Base-by-base conservation (phyloP, 352 stramenopile species). In the Salisapilia sapeloensis region DNA sequence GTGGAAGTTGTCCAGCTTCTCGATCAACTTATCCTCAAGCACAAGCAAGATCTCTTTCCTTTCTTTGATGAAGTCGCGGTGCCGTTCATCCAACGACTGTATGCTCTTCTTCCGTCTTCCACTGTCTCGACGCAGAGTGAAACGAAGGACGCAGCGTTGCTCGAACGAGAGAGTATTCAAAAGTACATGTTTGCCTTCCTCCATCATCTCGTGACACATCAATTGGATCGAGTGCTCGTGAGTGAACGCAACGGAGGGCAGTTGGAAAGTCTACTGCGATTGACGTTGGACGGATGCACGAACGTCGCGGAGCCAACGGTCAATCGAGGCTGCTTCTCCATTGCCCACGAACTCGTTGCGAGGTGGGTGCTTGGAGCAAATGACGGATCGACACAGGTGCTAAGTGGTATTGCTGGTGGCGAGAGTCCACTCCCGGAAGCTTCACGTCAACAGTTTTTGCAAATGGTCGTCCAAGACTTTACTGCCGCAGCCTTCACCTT, bases 1-100 rank as follows among this genome's bases (percentile, higher is more conserved):
- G 50, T 90, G 21, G 74, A 90, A 37, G 64, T 85, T 16, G 70
- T 90, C 33, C 74, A 86, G 48, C 46, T 90, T 6, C 41, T 90
- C 22, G 64, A 86, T 47, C 74, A 90, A 47, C 53, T 90, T 24
- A 83, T 90, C 39, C 83, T 86, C 53, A 77, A 80, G 44, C 72
- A 85, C 60, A 90, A 86, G 28, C 47, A 63, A 4, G 55, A 50
- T 21, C 49, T 90, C 4, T 61, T 63, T 0, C 48, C 48, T 11
- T 80, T 90, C 28, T 56, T 90, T 29, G 61, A 86, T 31, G 56
- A 64, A 31, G 67, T 51, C 3, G 56, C 50, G 6, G 52, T 90
- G 33, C 50, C 49, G 12, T 90, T 90, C 23, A 53, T 90, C 22
- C 54, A 81, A 42, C 70, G 80, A 22, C 33, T 89, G 38, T 81